phyloP scores from a whole-genome alignment of 805 yeast genomes.

The Starmerella floris region DNA sequence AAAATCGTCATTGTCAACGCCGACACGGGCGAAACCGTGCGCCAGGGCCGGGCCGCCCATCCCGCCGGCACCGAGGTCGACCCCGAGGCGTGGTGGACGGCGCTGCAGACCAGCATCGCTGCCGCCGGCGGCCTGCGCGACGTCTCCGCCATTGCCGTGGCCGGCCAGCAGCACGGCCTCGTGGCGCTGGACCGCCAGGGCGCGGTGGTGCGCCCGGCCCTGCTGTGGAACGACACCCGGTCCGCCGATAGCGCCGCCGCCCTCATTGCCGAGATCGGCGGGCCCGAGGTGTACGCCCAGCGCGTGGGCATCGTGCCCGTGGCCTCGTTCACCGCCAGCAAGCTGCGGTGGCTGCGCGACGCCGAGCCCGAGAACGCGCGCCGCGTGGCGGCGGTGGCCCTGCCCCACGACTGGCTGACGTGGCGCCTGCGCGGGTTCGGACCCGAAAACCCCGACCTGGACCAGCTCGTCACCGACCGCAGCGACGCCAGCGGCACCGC shows the following conservation, averaged over 20 bases:
- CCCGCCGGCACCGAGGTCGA: slow-evolving; percentile 22
- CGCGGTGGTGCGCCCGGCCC: slow-evolving; percentile 19
- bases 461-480: slow-evolving; percentile 19
- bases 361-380: slow-evolving; percentile 20
- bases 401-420: slow-evolving; percentile 24
- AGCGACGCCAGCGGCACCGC: slow-evolving; percentile 24
- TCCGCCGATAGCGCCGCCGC: slow-evolving; percentile 18
- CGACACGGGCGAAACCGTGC: slow-evolving; percentile 12
- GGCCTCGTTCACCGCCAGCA: slow-evolving; percentile 22
- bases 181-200: slow-evolving; percentile 17
- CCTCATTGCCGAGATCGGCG: slow-evolving; percentile 20
- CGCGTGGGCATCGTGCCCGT: slow-evolving; percentile 22
- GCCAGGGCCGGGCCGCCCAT: slow-evolving; percentile 17
- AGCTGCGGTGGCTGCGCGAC: slow-evolving; percentile 21
- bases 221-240: slow-evolving; percentile 23
- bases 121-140: slow-evolving; percentile 20
- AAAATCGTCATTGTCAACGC: slow-evolving; percentile 18
- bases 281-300: slow-evolving; percentile 17
- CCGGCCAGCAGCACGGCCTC: slow-evolving; percentile 24
- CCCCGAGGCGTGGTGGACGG: slow-evolving; percentile 21
- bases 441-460: slow-evolving; percentile 19
- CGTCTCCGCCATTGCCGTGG: slow-evolving; percentile 20
- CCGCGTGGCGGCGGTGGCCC: slow-evolving; percentile 18
- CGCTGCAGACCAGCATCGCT: slow-evolving; percentile 15
- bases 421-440: slow-evolving; percentile 23